Evolutionary conservation across 352 stramenopile species (phyloP), one percentile per base, ranked within the genome.

Genomic region (Phytophthora pini): DNA sequence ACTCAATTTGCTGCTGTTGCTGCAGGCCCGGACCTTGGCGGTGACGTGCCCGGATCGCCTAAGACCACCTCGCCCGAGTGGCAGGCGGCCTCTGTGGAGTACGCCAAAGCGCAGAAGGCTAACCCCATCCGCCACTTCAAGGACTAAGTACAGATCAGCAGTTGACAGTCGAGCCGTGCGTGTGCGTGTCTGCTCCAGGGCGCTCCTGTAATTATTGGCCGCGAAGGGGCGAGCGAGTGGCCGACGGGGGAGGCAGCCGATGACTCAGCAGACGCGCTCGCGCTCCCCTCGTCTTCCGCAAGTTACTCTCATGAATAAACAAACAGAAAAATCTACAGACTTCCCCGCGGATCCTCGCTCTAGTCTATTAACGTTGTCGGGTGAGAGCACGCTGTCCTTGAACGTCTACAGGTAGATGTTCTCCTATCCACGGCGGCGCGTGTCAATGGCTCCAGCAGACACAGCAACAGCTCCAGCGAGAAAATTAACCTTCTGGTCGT

Each of bases 61-160:
- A 84, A 84, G 67, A 94, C 86, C 29, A 94, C 77, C 27, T 89
- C 82, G 40, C 65, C 75, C n/a, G 86, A 93, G 70, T 94, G 86
- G 86, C 56, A 79, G 66, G 84, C 74, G 12, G 86, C 86, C 15
- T 89, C 84, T 49, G 75, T 90, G 48, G 86, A 91, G 72, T 93
- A 91, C 77, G 80, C 43, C 70, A 82, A 84, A 65, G 82, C 79
- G 54, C 84, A 94, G 72, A 93, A 94, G 68, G 84, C 83, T 70
- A 91, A 94, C 72, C 86, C 86, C 47, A 94, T 94, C 64, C 79
- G 76, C 54, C 80, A 89, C 79, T 93, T 92, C 72, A 87, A 88
- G 73, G 70, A 88, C 71, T 93, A 93, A 87, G 68, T 74, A 67
- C 47, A 67, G 40, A 63, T 49, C 32, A 64, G 39, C 50, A 62